Conservation (phyloP, 331 rosid genomes). For the Rhamnella rubrinervis region DNA sequence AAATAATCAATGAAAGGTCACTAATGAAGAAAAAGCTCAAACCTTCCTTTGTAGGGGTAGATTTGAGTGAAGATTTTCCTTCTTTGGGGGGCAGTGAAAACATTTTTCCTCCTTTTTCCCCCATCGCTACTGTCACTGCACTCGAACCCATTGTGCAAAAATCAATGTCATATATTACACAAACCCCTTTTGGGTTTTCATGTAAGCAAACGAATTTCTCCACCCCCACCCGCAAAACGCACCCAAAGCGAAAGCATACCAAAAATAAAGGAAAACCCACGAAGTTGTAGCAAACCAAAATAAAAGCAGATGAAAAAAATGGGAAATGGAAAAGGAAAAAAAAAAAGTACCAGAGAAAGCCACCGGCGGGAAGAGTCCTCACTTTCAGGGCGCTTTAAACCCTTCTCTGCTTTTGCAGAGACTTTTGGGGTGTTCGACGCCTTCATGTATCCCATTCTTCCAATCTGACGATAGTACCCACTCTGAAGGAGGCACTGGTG, state of each 20-base stretch:
- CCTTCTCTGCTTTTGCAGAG: background rate
- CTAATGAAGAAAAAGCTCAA: constrained; percentile 1
- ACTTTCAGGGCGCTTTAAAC: background rate
- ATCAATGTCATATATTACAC: background rate
- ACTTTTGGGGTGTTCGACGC: background rate
- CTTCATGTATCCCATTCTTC: background rate
- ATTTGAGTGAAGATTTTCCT: constrained; percentile 42
- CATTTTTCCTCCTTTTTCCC: constrained; percentile 78
- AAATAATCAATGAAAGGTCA: background rate
- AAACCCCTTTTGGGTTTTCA: constrained; percentile 2
- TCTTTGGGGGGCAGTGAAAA: constrained; percentile 39
- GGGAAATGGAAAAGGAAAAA: background rate
- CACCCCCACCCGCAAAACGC: background rate
- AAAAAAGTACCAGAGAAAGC: background rate
- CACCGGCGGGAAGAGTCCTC: background rate
- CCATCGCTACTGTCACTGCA: constrained; percentile 26
- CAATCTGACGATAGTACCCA: no score
- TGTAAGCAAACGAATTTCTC: background rate
- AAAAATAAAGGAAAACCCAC: background rate
- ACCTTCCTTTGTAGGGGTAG: constrained; percentile 39
- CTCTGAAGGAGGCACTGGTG: no score
- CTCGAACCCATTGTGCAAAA: background rate
- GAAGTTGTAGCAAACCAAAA: background rate
- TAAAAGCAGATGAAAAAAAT: background rate
- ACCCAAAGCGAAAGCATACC: background rate